Evolutionary conservation across 2,329 filamentous ascomycete species (phyloP).

Genomic region (Grosmannia huntii): DNA sequence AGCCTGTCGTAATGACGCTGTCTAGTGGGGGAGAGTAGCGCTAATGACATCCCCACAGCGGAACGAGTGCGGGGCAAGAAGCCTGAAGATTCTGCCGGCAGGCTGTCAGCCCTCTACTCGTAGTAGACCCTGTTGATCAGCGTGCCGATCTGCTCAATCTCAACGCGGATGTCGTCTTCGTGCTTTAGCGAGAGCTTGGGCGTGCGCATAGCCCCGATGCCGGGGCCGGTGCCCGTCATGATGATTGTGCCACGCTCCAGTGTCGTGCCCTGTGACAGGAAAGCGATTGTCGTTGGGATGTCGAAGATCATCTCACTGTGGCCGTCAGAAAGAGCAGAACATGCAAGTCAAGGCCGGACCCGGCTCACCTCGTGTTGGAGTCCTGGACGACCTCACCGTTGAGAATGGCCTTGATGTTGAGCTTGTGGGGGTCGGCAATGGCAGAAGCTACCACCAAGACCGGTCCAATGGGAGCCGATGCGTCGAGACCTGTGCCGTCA

Average conservation of each 20-base stretch:
- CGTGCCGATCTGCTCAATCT: slow-evolving; percentile 24
- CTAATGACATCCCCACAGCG: neutral
- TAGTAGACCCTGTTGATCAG: slow-evolving; percentile 25
- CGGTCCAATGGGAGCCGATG: slow-evolving; percentile 23
- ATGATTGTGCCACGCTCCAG: slow-evolving; percentile 24
- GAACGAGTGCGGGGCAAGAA: neutral
- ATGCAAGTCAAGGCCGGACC: neutral
- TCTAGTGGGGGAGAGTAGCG: neutral
- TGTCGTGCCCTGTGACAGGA: slow-evolving; percentile 24
- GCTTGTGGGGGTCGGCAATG: slow-evolving; percentile 19
- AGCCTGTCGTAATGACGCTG: no score
- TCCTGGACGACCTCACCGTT: slow-evolving; percentile 26
- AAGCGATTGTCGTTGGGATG: slow-evolving; percentile 23
- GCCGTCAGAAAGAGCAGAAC: neutral
- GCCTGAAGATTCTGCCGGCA: neutral
- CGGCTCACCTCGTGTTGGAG: slow-evolving; percentile 16
- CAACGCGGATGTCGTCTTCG: slow-evolving; percentile 20
- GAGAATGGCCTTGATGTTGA: slow-evolving; percentile 20
- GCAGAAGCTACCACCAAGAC: slow-evolving; percentile 18
- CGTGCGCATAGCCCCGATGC: slow-evolving; percentile 27
- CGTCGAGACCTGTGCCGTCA: slow-evolving; percentile 18
- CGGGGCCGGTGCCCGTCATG: slow-evolving; percentile 27
- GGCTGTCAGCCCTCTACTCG: slow-evolving; percentile 12
- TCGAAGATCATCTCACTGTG: slow-evolving; percentile 24
- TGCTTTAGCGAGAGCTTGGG: slow-evolving; percentile 15